phyloP scores from a whole-genome alignment of 352 stramenopile species.

The Phytophthora fragariaefolia region DNA sequence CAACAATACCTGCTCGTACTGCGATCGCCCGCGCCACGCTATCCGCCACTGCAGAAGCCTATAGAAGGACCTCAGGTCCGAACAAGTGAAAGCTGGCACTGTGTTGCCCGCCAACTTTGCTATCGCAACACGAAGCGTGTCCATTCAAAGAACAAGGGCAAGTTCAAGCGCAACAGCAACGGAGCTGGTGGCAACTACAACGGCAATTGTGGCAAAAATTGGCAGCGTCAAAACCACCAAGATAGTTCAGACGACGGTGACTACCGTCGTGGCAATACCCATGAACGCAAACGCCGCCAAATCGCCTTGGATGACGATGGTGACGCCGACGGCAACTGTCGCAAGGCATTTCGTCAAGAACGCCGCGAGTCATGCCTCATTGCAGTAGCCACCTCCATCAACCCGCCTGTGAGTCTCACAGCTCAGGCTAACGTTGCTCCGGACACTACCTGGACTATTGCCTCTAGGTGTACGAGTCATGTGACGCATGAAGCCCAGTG shows the following conservation, averaged over 20 bases:
- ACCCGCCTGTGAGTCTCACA: not conserved
- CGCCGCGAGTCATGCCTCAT: conserved; percentile 2
- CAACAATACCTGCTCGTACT: not conserved
- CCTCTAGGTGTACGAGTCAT: conserved; percentile 21
- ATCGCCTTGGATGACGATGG: not conserved
- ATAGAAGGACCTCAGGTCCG: conserved; percentile 22
- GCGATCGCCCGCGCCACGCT: conserved; percentile 1
- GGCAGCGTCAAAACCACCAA: not conserved
- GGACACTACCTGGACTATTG: conserved; percentile 8
- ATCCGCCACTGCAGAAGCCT: conserved; percentile 34
- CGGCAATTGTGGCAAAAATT: not conserved
- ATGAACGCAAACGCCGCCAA: not conserved
- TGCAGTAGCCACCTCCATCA: conserved; percentile 3
- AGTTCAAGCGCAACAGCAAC: not conserved
- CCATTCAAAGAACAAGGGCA: conserved; percentile 4
- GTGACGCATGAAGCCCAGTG: conserved; percentile 20
- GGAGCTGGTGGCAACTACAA: not conserved
- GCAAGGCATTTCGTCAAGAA: conserved; percentile 6
- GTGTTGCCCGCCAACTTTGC: conserved; percentile 7
- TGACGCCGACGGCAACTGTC: not conserved
- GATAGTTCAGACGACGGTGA: not conserved
- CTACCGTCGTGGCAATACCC: not conserved
- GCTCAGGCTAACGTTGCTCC: not conserved
- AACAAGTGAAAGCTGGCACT: not conserved
- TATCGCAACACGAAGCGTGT: conserved; percentile 3